Evolutionary conservation across 2,329 filamentous ascomycete genomes (phyloP).

Genomic region (Moelleriella libera): DNA sequence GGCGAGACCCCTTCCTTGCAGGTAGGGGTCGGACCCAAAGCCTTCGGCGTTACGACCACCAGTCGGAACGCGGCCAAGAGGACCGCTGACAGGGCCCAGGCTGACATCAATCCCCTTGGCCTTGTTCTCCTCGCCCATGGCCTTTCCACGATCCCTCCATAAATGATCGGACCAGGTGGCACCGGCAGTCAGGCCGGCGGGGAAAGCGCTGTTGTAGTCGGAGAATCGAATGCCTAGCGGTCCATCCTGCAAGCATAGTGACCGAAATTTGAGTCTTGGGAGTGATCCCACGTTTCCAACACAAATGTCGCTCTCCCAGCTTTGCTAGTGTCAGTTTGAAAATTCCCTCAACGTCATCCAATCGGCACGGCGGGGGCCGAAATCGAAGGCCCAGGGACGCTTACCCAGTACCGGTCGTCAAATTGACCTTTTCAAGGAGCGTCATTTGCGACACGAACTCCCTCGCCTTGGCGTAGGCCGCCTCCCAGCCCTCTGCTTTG

Average conservation of each 20-base stretch:
- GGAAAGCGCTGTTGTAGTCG: conserved; percentile 73
- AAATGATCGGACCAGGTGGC: conserved; percentile 69
- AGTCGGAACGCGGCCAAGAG: conserved; percentile 29
- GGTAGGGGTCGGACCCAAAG: conserved; percentile 57
- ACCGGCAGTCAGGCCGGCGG: conserved; percentile 63
- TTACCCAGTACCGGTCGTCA: conserved; percentile 81
- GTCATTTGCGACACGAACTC: conserved; percentile 75
- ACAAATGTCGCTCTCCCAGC: conserved; percentile 48
- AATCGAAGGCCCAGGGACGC: too few relatives aligned
- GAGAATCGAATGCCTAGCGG: conserved; percentile 65
- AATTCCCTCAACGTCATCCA: not conserved
- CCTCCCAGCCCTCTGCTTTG: conserved; percentile 55
- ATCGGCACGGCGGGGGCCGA: too few relatives aligned
- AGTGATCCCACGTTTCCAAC: conserved; percentile 65
- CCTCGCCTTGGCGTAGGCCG: conserved; percentile 62
- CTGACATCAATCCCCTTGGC: conserved; percentile 66
- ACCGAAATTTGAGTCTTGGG: conserved; percentile 53
- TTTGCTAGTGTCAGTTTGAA: conserved; percentile 6
- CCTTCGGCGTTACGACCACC: conserved; percentile 51
- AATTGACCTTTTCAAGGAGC: conserved; percentile 79
- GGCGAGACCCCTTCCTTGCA: conserved; percentile 58
- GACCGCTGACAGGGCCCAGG: conserved; percentile 36
- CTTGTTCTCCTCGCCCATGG: conserved; percentile 47
- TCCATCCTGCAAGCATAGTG: conserved; percentile 77
- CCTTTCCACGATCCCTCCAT: conserved; percentile 36